These are phyloP conservation scores for Hyaloperonospora brassicae DNA, from an alignment of 352 stramenopile species.

Conservation along the genomic window DNA sequence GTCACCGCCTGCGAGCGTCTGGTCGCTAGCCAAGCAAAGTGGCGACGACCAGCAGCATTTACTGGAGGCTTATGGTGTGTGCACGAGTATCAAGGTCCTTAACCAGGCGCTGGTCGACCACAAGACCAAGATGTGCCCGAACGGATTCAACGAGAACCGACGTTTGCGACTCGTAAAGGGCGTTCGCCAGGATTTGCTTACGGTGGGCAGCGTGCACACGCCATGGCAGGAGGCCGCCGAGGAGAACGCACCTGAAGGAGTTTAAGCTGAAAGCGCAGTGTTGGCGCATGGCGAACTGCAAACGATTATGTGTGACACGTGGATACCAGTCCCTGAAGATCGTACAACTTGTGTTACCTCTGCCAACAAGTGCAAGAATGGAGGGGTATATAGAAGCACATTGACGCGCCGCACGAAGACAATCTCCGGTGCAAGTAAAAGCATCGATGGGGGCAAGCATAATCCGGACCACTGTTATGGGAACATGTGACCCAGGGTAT, in stretches of 20 bases:
- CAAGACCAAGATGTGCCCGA: slow-evolving; percentile 41
- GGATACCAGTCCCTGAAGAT: too few relatives aligned
- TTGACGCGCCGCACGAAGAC: too few relatives aligned
- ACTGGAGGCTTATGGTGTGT: slow-evolving; percentile 66
- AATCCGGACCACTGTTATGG: too few relatives aligned
- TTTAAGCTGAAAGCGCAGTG: too few relatives aligned
- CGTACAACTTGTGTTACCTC: too few relatives aligned
- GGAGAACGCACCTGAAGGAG: slow-evolving; percentile 13
- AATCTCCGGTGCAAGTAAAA: too few relatives aligned
- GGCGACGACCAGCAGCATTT: slow-evolving; percentile 43
- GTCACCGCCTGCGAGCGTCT: slow-evolving; percentile 45
- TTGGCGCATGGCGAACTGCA: too few relatives aligned
- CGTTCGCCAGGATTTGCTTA: slow-evolving; percentile 34
- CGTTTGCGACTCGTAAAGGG: slow-evolving; percentile 43
- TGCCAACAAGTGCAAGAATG: too few relatives aligned
- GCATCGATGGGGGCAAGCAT: too few relatives aligned
- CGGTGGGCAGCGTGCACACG: slow-evolving; percentile 36
- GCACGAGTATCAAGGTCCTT: slow-evolving; percentile 64
- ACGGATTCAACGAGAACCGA: slow-evolving; percentile 68
- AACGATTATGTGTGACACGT: too few relatives aligned
- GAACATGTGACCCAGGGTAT: too few relatives aligned
- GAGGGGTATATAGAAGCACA: too few relatives aligned
- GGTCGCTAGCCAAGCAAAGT: slow-evolving; percentile 46
- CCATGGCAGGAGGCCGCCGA: slow-evolving; percentile 40
- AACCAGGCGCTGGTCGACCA: slow-evolving; percentile 65